Conservation (phyloP, 1,139 yeast species). For the Candida pseudoviswanathii region DNA sequence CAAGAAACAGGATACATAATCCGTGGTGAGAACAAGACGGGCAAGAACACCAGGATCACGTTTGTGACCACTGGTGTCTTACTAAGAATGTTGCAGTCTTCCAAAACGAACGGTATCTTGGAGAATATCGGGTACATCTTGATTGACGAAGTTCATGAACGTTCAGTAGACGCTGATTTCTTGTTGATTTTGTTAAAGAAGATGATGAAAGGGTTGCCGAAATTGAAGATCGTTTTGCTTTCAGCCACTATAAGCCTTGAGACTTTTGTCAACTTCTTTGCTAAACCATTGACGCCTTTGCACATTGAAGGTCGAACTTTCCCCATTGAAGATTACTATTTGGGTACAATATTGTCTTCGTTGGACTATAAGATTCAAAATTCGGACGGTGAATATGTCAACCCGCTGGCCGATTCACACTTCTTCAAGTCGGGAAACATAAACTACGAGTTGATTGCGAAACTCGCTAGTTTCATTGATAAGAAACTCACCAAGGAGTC, state of each 20-base stretch:
- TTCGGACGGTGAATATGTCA: conserved; percentile 43
- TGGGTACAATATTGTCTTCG: conserved; percentile 62
- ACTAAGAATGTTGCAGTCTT: conserved; percentile 75
- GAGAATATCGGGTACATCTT: conserved; percentile 70
- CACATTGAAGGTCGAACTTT: conserved; percentile 94
- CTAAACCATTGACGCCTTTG: conserved; percentile 48
- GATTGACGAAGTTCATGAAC: conserved; percentile 94
- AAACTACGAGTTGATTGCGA: conserved; percentile 70
- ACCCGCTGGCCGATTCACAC: conserved; percentile 63
- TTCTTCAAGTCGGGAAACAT: conserved; percentile 67
- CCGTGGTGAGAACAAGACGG: conserved; percentile 82
- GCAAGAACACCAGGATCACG: conserved; percentile 62
- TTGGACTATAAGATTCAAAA: conserved; percentile 56
- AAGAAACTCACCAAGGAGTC: conserved; percentile 36
- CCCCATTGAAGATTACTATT: conserved; percentile 77
- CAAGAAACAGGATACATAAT: conserved; percentile 85
- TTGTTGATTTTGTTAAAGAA: conserved; percentile 74
- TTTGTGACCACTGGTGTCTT: conserved; percentile 94
- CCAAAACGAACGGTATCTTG: conserved; percentile 28
- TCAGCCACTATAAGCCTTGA: conserved; percentile 88
- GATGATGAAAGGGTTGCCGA: conserved; percentile 46
- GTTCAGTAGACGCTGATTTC: conserved; percentile 90
- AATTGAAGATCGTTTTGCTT: conserved; percentile 78
- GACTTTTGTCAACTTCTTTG: conserved; percentile 68
- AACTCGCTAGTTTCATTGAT: conserved; percentile 58